A percentile compares a stretch with the other conserved stretches of the same genome.
phyloP scores from a whole-genome alignment of 306 rosid species.

The Trichosanthes cucumerina region DNA sequence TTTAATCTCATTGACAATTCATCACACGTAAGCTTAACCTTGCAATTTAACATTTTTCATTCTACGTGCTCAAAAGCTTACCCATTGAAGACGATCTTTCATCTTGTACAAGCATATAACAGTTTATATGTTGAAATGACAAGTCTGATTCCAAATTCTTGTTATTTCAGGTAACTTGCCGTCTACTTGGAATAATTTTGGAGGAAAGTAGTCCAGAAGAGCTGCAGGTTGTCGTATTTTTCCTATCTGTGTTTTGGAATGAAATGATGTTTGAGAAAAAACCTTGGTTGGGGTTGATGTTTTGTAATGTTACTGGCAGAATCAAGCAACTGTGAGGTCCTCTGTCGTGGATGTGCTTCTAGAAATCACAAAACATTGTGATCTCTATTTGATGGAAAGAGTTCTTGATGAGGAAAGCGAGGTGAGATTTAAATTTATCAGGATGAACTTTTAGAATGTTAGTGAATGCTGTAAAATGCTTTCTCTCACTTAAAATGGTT shows the following conservation, averaged over 20 bases:
- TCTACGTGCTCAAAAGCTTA: background rate
- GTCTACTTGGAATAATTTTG: slow-evolving; percentile 75
- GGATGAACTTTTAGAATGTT: background rate
- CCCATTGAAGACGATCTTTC: background rate
- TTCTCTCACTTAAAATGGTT: background rate
- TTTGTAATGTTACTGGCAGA: slow-evolving; percentile 41
- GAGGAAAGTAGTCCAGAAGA: slow-evolving; percentile 86
- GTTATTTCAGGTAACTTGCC: slow-evolving; percentile 65
- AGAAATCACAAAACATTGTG: slow-evolving; percentile 83
- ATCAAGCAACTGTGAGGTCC: slow-evolving; percentile 69
- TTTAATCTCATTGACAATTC: slow-evolving; percentile 1
- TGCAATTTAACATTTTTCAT: background rate
- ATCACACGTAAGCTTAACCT: background rate
- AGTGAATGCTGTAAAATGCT: background rate
- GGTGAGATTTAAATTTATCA: slow-evolving; percentile 30
- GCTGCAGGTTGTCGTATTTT: slow-evolving; percentile 59
- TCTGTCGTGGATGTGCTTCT: slow-evolving; percentile 73
- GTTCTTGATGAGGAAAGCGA: slow-evolving; percentile 86
- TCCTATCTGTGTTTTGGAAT: background rate
- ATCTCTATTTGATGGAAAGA: slow-evolving; percentile 91
- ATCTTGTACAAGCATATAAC: background rate
- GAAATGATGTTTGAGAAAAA: slow-evolving; percentile 9
- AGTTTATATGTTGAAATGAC: background rate
- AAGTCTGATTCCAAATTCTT: background rate
- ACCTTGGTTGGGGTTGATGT: slow-evolving; percentile 11